Conservation (phyloP, 2,329 filamentous ascomycete genomes). For the Diatrype stigma region DNA sequence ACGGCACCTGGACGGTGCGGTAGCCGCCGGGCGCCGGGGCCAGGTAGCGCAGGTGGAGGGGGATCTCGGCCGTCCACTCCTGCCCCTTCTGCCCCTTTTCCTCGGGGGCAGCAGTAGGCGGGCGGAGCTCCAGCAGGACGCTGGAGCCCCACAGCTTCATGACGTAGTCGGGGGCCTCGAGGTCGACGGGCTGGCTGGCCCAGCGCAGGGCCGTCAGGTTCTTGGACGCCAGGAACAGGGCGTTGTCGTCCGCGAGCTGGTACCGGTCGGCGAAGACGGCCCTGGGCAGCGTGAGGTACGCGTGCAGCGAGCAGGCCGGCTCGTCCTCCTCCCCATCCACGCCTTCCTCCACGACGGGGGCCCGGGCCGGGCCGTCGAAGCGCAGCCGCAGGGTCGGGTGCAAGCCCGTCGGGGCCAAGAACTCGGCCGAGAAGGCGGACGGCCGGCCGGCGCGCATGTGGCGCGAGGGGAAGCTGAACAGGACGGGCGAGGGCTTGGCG, state of each 20-base stretch:
- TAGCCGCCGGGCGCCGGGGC: slow-evolving; percentile 55
- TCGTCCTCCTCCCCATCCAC: slow-evolving; percentile 31
- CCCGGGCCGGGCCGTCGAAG: slow-evolving; percentile 46
- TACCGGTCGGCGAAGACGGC: slow-evolving; percentile 83
- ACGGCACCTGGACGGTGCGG: slow-evolving; percentile 59
- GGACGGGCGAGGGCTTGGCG: slow-evolving; percentile 64
- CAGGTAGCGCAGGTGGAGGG: slow-evolving; percentile 83
- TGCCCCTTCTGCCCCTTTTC: slow-evolving; percentile 23
- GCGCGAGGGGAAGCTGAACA: slow-evolving; percentile 80
- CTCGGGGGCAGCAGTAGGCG: slow-evolving; percentile 36
- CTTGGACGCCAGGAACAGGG: slow-evolving; percentile 75
- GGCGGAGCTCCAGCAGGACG: slow-evolving; percentile 68
- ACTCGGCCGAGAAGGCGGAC: slow-evolving; percentile 57
- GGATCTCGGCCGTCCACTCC: slow-evolving; percentile 66
- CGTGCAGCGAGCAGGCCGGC: slow-evolving; percentile 66
- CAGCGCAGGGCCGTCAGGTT: slow-evolving; percentile 67
- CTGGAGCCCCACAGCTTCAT: slow-evolving; percentile 74
- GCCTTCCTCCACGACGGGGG: slow-evolving; percentile 34
- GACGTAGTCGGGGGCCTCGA: slow-evolving; percentile 85
- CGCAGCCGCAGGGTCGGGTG: slow-evolving; percentile 75
- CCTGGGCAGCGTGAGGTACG: slow-evolving; percentile 79
- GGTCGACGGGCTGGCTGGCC: slow-evolving; percentile 73
- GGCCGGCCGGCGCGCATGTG: slow-evolving; percentile 53
- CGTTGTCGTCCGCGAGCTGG: slow-evolving; percentile 71
- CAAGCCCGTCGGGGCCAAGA: slow-evolving; percentile 70